Percentiles rank a stretch among this genome's conserved stretches.
These are phyloP conservation scores for Penicillium sp. DNA, from an alignment of 2,329 filamentous ascomycete genomes.

Conservation along the genomic window DNA sequence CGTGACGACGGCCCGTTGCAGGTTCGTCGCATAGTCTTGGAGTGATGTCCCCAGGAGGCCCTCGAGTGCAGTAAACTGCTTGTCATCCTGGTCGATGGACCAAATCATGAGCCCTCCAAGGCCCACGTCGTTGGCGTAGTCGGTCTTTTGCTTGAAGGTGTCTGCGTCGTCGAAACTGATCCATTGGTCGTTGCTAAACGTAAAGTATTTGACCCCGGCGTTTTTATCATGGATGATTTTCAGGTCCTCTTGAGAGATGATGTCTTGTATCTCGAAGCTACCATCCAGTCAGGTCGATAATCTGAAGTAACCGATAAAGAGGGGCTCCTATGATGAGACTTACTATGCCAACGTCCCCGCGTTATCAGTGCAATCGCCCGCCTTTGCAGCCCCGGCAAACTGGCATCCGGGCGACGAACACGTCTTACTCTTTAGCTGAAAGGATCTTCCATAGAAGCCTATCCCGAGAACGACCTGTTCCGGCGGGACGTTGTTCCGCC, in stretches of 20 bases:
- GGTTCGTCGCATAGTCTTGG: background rate
- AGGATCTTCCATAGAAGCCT: background rate
- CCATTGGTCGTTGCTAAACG: constrained; percentile 25
- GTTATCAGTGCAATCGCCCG: too few relatives aligned
- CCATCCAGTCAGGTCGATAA: too few relatives aligned
- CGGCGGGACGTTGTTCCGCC: constrained; percentile 13
- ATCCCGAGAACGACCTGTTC: constrained; percentile 15
- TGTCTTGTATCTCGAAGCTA: too few relatives aligned
- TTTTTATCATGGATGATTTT: too few relatives aligned
- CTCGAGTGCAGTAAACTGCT: too few relatives aligned
- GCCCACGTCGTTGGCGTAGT: constrained; percentile 34
- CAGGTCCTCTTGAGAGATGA: too few relatives aligned
- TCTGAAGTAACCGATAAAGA: too few relatives aligned
- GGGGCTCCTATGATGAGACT: too few relatives aligned
- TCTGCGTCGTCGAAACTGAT: constrained; percentile 41
- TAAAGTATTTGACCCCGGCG: constrained; percentile 25
- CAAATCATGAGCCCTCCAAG: background rate
- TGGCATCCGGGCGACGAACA: too few relatives aligned
- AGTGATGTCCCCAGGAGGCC: background rate
- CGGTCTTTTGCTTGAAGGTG: constrained; percentile 42
- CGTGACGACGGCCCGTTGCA: background rate
- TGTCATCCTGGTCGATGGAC: background rate
- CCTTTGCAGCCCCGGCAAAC: too few relatives aligned
- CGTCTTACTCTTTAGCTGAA: too few relatives aligned
- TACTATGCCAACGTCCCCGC: too few relatives aligned